Base-by-base conservation (phyloP, 1,139 yeast species). In the Candida sanyaensis region DNA sequence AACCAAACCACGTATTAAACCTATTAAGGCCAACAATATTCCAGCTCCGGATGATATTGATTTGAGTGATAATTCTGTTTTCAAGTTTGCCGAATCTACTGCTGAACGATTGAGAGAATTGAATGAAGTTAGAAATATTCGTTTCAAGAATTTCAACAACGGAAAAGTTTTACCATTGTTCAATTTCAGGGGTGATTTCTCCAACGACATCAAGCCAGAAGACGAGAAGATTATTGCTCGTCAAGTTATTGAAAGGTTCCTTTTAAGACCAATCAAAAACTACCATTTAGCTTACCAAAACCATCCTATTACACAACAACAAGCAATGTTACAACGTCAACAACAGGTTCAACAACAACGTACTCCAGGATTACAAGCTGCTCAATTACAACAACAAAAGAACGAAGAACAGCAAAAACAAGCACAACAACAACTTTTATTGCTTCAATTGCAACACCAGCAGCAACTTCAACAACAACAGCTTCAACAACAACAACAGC, bases 231-330 rank as follows among this genome's bases (percentile, higher is more conserved):
- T 62, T 8, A 60, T 71, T 37, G 72, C 78, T 8, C 70, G 74
- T 48, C 75, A 68, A 59, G 70, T 75, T 9, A 73, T 75, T 50
- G 80, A 75, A 55, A 64, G 68, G 43, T 72, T 64, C 49, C 56
- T 75, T 41, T 69, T 75, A 50, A 68, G 71, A 47, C 80, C 79
- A 12, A 63, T 75, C 50, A 75, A 75, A 52, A 75, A 75, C 53
- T 75, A 75, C 53, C 79, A 75, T 55, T 70, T 75, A 58, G 77
- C 80, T 11, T 75, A 75, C 57, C 75, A 70, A 54, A 75, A 75
- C 58, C 80, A 75, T 54, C 78, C 76, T 43, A 68, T 69, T 50
- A 60, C 65, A 43, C 79, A 74, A 57, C 77, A 72, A 53, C 75
- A 66, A 52, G 60, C 71, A 3, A 65, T 71, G 37, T 60, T 70